Evolutionary conservation across 352 stramenopile genomes (phyloP).

Genomic region (Achlya hypogyna): DNA sequence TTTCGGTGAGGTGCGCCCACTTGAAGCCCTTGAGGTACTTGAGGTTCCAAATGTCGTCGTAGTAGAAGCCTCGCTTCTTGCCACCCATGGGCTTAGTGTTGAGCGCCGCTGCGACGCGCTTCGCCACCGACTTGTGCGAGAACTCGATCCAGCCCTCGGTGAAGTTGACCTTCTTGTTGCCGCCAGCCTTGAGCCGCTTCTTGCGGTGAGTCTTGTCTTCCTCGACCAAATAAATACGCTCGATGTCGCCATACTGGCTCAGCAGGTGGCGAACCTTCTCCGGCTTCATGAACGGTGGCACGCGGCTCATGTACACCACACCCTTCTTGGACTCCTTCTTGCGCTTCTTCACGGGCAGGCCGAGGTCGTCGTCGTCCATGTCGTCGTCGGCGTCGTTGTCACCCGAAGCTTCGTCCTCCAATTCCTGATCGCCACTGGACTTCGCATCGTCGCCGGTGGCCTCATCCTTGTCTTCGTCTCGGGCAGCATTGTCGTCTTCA

Average conservation of each 20-base stretch:
- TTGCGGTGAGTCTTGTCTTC: constrained; percentile 92
- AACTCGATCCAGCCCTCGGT: constrained; percentile 99
- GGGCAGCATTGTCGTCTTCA: background rate
- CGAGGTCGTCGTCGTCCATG: background rate
- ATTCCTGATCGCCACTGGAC: too few species aligned
- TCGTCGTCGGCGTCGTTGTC: background rate
- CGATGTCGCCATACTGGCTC: constrained; percentile 87
- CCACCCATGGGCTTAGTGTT: constrained; percentile 90
- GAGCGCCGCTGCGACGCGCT: constrained; percentile 86
- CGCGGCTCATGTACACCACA: constrained; percentile 89
- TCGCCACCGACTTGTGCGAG: constrained; percentile 94
- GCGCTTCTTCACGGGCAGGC: background rate
- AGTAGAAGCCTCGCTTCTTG: constrained; percentile 94
- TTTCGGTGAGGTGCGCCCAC: constrained; percentile 98
- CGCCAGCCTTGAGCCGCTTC: constrained; percentile 79
- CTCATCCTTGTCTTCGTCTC: background rate
- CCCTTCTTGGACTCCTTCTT: constrained; percentile 18
- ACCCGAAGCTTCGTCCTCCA: background rate
- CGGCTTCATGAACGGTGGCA: constrained; percentile 96
- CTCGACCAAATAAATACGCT: constrained; percentile 94
- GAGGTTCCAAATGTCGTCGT: constrained; percentile 98
- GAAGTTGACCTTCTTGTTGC: constrained; percentile 86
- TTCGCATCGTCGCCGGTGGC: background rate
- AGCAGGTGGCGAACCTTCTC: constrained; percentile 93
- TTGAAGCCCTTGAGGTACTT: constrained; percentile 99